phyloP scores from a whole-genome alignment of 169 alveolate species.

The Neospora caninum region DNA sequence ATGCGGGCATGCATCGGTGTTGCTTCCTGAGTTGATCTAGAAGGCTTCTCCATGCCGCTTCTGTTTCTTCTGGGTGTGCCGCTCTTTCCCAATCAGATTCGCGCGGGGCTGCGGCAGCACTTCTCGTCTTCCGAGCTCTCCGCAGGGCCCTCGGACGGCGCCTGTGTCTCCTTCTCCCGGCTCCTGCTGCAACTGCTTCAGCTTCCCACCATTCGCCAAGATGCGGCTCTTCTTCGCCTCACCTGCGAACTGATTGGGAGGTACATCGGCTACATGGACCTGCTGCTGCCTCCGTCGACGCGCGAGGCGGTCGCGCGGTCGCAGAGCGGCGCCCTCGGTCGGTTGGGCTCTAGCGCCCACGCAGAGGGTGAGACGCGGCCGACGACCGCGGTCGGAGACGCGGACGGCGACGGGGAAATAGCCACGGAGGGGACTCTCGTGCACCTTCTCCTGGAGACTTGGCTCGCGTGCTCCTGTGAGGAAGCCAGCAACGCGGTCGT shows the following conservation, averaged over 20 bases:
- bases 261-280: slow-evolving; percentile 28
- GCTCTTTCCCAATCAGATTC: neutral
- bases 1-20: neutral
- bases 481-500: slow-evolving; percentile 22
- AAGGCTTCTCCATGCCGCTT: no score
- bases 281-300: slow-evolving; percentile 25
- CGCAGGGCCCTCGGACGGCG: neutral
- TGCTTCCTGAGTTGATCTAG: neutral
- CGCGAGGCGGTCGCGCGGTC: neutral
- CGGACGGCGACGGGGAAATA: neutral
- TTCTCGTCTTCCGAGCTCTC: slow-evolving; percentile 8
- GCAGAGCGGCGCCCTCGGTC: neutral
- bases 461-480: slow-evolving; percentile 1
- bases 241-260: slow-evolving; percentile 21
- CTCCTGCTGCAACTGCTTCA: neutral
- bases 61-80: neutral
- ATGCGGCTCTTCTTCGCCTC: neutral
- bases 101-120: slow-evolving; percentile 4
- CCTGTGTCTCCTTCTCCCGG: neutral
- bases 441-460: slow-evolving; percentile 32
- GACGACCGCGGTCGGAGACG: slow-evolving; percentile 1
- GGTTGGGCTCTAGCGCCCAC: neutral
- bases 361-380: slow-evolving; percentile 5
- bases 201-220: neutral
- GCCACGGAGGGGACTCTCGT: slow-evolving; percentile 27